These are phyloP conservation scores for Fusarium fracticaudum DNA, from an alignment of 2,329 filamentous ascomycete genomes.

Conservation along the genomic window DNA sequence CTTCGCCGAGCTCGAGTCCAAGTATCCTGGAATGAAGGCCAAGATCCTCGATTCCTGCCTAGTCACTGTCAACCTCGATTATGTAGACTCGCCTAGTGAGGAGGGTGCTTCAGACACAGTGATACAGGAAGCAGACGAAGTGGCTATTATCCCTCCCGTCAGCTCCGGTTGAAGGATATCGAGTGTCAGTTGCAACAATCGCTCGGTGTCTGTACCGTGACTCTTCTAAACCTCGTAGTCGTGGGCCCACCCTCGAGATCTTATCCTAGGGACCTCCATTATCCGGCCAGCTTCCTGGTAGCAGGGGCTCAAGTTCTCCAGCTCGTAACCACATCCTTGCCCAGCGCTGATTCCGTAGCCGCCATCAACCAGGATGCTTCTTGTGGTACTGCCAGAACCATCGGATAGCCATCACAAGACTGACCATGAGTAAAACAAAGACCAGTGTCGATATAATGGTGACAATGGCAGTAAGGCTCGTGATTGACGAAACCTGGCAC, in stretches of 20 bases:
- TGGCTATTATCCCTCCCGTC: slow-evolving; percentile 87
- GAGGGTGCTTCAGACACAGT: slow-evolving; percentile 53
- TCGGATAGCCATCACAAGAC: slow-evolving; percentile 33
- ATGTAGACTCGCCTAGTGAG: slow-evolving; percentile 73
- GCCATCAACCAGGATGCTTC: slow-evolving; percentile 34
- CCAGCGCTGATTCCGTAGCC: slow-evolving; percentile 23
- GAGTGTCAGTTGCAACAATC: slow-evolving; percentile 22
- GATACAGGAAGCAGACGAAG: slow-evolving; percentile 80
- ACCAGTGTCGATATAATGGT: slow-evolving; percentile 44
- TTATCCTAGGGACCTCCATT: slow-evolving; percentile 4
- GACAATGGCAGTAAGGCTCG: slow-evolving; percentile 43
- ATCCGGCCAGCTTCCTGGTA: slow-evolving; percentile 25
- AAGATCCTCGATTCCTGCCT: slow-evolving; percentile 78
- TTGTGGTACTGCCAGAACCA: slow-evolving; percentile 37
- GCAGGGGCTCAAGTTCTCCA: slow-evolving; percentile 46
- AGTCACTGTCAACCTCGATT: slow-evolving; percentile 82
- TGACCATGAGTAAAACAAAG: slow-evolving; percentile 37
- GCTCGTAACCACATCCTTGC: slow-evolving; percentile 19
- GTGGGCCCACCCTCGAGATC: neutral
- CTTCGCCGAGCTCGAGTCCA: slow-evolving; percentile 73
- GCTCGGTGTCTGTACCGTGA: slow-evolving; percentile 1
- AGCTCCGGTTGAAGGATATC: slow-evolving; percentile 74
- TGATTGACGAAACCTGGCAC: slow-evolving; percentile 50
- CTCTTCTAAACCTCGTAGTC: slow-evolving; percentile 13
- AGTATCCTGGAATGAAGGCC: slow-evolving; percentile 73